phyloP scores from a whole-genome alignment of 768 basidiomycete genomes.

The Lactifluus volemus region DNA sequence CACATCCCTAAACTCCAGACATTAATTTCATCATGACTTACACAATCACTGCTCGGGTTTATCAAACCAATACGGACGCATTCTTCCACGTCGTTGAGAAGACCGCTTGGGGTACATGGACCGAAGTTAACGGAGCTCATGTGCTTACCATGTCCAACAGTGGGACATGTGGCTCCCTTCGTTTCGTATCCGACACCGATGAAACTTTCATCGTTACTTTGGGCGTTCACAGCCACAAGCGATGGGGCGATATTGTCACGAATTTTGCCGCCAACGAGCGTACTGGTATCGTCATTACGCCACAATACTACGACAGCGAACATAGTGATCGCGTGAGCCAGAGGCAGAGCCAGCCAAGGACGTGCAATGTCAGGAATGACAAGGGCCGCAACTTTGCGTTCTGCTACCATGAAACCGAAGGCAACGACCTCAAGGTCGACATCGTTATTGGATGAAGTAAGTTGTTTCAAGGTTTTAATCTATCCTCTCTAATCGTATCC shows the following conservation, averaged over 20 bases:
- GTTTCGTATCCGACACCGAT: slow-evolving; percentile 25
- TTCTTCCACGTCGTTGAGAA: slow-evolving; percentile 29
- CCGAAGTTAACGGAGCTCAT: slow-evolving; percentile 11
- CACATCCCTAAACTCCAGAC: background rate
- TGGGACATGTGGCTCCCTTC: slow-evolving; percentile 33
- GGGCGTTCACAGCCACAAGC: slow-evolving; percentile 33
- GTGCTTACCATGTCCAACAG: slow-evolving; percentile 31
- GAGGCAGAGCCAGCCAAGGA: background rate
- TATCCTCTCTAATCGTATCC: background rate
- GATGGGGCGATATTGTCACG: slow-evolving; percentile 34
- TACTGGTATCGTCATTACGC: background rate
- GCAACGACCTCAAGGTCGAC: background rate
- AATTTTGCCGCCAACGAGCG: slow-evolving; percentile 18
- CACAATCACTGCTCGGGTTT: slow-evolving; percentile 19
- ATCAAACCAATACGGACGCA: slow-evolving; percentile 15
- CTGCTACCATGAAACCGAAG: background rate
- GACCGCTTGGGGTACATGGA: slow-evolving; percentile 29
- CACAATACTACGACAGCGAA: background rate
- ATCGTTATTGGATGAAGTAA: slow-evolving; percentile 1
- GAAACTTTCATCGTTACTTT: slow-evolving; percentile 29
- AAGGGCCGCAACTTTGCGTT: background rate
- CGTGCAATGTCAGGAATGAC: background rate
- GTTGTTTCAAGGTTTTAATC: background rate
- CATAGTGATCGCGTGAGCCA: background rate
- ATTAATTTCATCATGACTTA: slow-evolving; percentile 2